Conservation (phyloP, 108 stramenopile species). For the Conticribra weissflogii region DNA sequence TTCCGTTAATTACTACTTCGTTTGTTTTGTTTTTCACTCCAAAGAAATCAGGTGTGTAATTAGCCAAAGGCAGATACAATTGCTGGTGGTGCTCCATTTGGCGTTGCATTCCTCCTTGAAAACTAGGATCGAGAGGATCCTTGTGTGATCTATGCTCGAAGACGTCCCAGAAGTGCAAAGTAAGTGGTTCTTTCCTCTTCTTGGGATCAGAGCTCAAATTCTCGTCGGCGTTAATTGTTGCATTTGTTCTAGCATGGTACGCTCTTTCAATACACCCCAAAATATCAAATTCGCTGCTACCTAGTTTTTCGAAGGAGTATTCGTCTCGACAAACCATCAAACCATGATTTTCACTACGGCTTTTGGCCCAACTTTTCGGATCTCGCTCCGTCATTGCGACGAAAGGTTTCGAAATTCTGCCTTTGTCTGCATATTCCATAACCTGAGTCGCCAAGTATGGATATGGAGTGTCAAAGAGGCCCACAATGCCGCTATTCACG, state of each 20-base stretch:
- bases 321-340: conserved; percentile 37
- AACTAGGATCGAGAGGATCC: conserved; percentile 10
- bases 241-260: neutral
- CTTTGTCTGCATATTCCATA: conserved; percentile 18
- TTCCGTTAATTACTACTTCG: neutral
- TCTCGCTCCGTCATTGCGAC: conserved; percentile 42
- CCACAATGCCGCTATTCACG: conserved; percentile 30
- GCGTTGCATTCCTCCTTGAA: conserved; percentile 26
- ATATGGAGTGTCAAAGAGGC: conserved; percentile 52
- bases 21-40: conserved; percentile 6
- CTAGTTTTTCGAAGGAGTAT: conserved; percentile 28
- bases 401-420: conserved; percentile 6
- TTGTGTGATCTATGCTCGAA: conserved; percentile 37
- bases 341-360: conserved; percentile 38
- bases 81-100: conserved; percentile 46
- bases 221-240: neutral
- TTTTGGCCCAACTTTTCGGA: conserved; percentile 33
- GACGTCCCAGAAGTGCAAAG: conserved; percentile 43
- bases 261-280: conserved; percentile 42
- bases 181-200: neutral
- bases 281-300: conserved; percentile 42
- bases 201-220: neutral
- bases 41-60: conserved; percentile 46
- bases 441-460: conserved; percentile 40
- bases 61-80: conserved; percentile 19